Conservation (phyloP, 371 early-diverging fungal species). For the Chytridium lagenaria region DNA sequence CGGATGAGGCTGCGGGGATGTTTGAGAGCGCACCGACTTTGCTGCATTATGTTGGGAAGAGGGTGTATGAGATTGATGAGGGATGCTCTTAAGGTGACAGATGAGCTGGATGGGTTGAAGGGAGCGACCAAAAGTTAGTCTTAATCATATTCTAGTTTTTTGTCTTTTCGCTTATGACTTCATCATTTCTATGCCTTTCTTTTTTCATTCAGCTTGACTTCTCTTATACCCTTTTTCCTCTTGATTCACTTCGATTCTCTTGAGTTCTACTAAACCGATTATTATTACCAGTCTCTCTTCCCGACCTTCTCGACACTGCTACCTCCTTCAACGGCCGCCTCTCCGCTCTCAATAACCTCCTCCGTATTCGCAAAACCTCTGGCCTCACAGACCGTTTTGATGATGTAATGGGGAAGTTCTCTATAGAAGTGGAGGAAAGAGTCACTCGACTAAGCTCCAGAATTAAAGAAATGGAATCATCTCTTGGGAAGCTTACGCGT, state of each 20-base stretch:
- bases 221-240: no score
- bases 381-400: not conserved
- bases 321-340: not conserved
- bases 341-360: not conserved
- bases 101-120: not conserved
- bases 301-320: not conserved
- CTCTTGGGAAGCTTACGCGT: not conserved
- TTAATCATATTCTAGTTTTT: not conserved
- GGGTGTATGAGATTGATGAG: conserved; percentile 65
- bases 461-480: no score
- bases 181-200: not conserved
- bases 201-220: no score
- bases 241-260: no score
- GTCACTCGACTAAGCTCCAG: no score
- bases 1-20: conserved; percentile 51
- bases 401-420: no score
- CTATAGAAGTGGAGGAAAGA: no score
- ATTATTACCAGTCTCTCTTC: not conserved
- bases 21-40: conserved; percentile 61
- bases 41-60: conserved; percentile 75
- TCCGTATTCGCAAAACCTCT: not conserved
- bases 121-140: not conserved
- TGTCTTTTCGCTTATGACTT: not conserved
- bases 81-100: conserved; percentile 28
- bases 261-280: no score